Conservation (phyloP, 192 early-diverging fungal genomes). For the Podochytrium sp. region DNA sequence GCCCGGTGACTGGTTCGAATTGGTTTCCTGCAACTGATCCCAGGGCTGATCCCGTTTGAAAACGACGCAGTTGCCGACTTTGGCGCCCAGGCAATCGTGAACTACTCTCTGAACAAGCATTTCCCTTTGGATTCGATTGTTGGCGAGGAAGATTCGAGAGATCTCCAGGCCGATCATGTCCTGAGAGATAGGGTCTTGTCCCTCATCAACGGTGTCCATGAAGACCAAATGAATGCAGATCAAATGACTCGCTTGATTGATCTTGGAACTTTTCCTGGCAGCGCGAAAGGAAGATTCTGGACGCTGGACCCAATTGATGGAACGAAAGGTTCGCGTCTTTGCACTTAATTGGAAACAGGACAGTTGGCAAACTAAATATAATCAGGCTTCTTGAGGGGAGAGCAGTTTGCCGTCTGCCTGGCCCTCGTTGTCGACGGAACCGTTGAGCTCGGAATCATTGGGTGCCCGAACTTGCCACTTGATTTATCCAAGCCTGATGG, state of each 20-base stretch:
- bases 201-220: slow-evolving; percentile 72
- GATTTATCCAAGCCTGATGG: slow-evolving; percentile 61
- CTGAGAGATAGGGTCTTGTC: slow-evolving; percentile 80
- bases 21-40: no score
- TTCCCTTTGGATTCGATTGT: slow-evolving; percentile 92
- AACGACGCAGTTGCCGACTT: slow-evolving; percentile 96
- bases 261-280: slow-evolving; percentile 80
- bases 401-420: slow-evolving; percentile 96
- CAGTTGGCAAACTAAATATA: no score
- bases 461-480: slow-evolving; percentile 68
- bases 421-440: slow-evolving; percentile 87
- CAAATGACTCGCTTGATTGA: slow-evolving; percentile 77
- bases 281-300: slow-evolving; percentile 73
- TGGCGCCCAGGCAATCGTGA: slow-evolving; percentile 94
- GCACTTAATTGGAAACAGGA: no score
- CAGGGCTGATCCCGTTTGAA: no score
- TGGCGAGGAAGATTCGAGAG: slow-evolving; percentile 93
- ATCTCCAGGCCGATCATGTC: slow-evolving; percentile 73
- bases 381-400: slow-evolving; percentile 95
- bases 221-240: slow-evolving; percentile 60
- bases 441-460: slow-evolving; percentile 89
- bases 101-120: slow-evolving; percentile 69
- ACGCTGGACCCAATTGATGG: slow-evolving; percentile 79
- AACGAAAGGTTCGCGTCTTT: no score
- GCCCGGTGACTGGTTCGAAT: slow-evolving; percentile 83